Conservation (phyloP, 257 asterid genomes). For the Mitragyna speciosa region DNA sequence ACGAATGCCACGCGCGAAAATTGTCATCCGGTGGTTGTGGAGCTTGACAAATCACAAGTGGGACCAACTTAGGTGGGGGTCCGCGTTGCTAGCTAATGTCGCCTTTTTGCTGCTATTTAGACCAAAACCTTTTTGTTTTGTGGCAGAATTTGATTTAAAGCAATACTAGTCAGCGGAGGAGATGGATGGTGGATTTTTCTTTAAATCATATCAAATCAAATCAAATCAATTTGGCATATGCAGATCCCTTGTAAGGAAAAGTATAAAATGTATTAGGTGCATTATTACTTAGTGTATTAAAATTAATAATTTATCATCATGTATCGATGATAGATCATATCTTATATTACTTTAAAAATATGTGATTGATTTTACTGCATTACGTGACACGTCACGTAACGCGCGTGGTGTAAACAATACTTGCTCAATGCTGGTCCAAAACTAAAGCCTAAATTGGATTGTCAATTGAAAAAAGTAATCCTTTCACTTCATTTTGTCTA, state of each 20-base stretch:
- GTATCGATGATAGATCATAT: no score
- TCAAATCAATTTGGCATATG: neutral
- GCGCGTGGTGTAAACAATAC: no score
- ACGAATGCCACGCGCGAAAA: conserved; percentile 4
- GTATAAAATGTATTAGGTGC: no score
- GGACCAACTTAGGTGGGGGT: neutral
- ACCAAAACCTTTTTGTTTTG: neutral
- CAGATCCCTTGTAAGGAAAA: no score
- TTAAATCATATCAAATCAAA: neutral
- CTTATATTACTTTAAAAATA: no score
- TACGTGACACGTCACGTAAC: no score
- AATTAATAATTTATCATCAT: no score
- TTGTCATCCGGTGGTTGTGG: conserved; percentile 5
- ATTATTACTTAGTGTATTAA: no score
- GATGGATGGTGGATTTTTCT: neutral
- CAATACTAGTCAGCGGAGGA: neutral
- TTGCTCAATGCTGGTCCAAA: neutral
- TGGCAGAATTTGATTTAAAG: neutral
- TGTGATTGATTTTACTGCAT: no score
- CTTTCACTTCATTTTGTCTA: neutral
- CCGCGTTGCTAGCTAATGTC: neutral
- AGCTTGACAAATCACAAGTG: neutral
- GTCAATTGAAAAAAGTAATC: neutral
- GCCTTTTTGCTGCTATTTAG: neutral
- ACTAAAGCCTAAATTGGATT: neutral